phyloP scores from a whole-genome alignment of 2,329 filamentous ascomycete species.

The Trichoderma semiorbis region DNA sequence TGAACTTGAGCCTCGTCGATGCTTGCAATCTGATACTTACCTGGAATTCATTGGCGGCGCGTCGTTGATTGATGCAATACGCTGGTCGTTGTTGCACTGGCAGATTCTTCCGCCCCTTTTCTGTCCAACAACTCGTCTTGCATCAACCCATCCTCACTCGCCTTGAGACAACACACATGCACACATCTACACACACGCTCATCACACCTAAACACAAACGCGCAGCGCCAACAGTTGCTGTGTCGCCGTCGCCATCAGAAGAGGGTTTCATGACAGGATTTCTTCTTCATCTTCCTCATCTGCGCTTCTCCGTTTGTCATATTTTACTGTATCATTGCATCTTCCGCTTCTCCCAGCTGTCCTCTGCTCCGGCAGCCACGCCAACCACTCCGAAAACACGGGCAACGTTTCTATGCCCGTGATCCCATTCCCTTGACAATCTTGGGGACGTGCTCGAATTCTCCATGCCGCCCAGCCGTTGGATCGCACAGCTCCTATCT shows the following conservation, averaged over 20 bases:
- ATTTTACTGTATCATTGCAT: conserved; percentile 19
- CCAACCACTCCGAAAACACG: conserved; percentile 22
- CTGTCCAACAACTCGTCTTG: neutral
- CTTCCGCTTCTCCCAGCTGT: conserved; percentile 22
- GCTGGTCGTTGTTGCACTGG: neutral
- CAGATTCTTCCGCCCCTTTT: neutral
- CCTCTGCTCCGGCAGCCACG: conserved; percentile 27
- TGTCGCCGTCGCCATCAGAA: conserved; percentile 3
- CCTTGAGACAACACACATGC: neutral
- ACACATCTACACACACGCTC: neutral
- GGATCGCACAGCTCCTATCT: conserved; percentile 18
- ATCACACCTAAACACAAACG: neutral
- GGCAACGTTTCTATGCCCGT: conserved; percentile 19
- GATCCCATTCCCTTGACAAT: conserved; percentile 22
- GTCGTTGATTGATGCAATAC: neutral
- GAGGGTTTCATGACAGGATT: conserved; percentile 17
- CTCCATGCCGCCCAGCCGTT: conserved; percentile 14
- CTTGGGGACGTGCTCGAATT: conserved; percentile 23
- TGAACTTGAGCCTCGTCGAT: neutral
- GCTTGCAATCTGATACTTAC: neutral
- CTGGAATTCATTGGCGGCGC: neutral
- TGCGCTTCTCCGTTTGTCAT: conserved; percentile 28
- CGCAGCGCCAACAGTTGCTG: conserved; percentile 8
- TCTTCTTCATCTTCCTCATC: conserved; percentile 22
- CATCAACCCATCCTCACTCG: neutral